These are phyloP conservation scores for Spinacia oleracea DNA, from an alignment of 179 eudicot genomes.

Conservation along the genomic window DNA sequence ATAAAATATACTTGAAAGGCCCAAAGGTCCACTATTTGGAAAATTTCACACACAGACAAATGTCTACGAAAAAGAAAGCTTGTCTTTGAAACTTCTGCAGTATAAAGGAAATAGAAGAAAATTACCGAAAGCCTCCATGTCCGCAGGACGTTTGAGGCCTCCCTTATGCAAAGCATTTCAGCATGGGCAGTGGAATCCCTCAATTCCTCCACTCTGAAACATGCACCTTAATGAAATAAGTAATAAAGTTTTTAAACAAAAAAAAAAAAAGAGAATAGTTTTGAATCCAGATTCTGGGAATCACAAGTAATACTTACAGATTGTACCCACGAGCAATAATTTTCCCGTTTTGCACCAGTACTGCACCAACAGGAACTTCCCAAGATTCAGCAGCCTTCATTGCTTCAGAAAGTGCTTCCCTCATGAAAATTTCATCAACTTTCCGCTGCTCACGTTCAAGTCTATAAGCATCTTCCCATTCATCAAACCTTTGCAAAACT, in stretches of 20 bases:
- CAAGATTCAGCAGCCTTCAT: slow-evolving; percentile 86
- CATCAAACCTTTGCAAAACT: slow-evolving; percentile 63
- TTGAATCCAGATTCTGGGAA: not conserved
- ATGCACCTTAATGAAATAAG: slow-evolving; percentile 13
- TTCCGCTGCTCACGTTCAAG: slow-evolving; percentile 71
- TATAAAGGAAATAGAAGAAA: slow-evolving; percentile 7
- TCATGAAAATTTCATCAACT: slow-evolving; percentile 84
- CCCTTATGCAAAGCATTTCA: slow-evolving; percentile 89
- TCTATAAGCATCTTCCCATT: slow-evolving; percentile 81
- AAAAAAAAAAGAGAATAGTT: not conserved
- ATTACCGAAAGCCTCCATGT: slow-evolving; percentile 88
- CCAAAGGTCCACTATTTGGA: not conserved
- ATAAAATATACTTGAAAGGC: not conserved
- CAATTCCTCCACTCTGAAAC: slow-evolving; percentile 81
- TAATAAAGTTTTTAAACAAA: not conserved
- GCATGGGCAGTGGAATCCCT: slow-evolving; percentile 98
- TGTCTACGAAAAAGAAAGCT: not conserved
- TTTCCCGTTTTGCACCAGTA: slow-evolving; percentile 79
- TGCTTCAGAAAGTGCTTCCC: slow-evolving; percentile 90
- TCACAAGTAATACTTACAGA: slow-evolving; percentile 51
- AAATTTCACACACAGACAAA: not conserved
- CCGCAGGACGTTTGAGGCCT: slow-evolving; percentile 72
- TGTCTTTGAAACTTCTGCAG: not conserved
- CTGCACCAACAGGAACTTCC: slow-evolving; percentile 99
- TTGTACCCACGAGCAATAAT: slow-evolving; percentile 91